These are phyloP conservation scores for Eudorina sp. DNA, from an alignment of 139 green algal species.

Conservation along the genomic window DNA sequence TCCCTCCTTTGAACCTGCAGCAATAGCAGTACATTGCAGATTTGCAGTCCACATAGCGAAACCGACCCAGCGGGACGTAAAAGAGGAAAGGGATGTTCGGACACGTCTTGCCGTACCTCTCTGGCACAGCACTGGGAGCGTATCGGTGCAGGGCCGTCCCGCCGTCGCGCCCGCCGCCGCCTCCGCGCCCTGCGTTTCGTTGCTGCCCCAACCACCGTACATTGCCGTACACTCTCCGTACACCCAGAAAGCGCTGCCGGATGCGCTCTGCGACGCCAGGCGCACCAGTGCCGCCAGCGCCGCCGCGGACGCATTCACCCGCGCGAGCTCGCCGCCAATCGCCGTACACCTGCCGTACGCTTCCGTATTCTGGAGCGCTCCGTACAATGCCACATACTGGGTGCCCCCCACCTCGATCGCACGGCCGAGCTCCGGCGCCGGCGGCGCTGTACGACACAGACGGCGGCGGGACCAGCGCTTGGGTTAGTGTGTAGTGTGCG, in stretches of 20 bases:
- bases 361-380: neutral
- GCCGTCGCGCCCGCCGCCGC: neutral
- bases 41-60: no score
- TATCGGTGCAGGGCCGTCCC: neutral
- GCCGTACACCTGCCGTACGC: conserved; percentile 18
- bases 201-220: conserved; percentile 34
- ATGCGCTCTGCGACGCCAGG: neutral
- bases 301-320: neutral
- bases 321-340: neutral
- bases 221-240: neutral
- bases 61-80: no score
- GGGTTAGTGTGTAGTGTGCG: no score
- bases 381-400: neutral
- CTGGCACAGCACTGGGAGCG: conserved; percentile 26
- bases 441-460: neutral
- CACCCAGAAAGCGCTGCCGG: conserved; percentile 18
- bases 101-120: conserved; percentile 24
- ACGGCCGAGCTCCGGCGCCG: neutral
- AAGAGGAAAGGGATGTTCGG: no score
- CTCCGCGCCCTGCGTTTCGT: neutral
- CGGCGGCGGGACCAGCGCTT: no score
- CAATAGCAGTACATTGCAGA: no score
- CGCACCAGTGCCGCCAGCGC: neutral
- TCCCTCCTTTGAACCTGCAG: no score
- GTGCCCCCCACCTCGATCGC: neutral